Evolutionary conservation across 2,329 filamentous ascomycete genomes (phyloP), one percentile per base, ranked within the genome.

Genomic region (Sclerotinia sclerotiorum): DNA sequence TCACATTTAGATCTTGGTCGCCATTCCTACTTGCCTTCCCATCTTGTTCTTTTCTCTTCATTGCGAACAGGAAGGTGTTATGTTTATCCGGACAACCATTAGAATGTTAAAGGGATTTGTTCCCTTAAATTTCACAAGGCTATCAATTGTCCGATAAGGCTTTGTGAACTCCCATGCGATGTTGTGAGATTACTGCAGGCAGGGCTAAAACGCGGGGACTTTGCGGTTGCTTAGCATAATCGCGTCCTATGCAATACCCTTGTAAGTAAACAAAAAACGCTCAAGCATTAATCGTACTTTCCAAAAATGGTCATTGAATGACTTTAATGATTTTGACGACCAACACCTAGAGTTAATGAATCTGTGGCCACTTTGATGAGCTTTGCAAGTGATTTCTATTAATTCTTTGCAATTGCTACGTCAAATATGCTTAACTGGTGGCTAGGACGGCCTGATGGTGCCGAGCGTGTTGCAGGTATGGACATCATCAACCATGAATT

Each of bases 361-460:
- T n/a, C 44, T 19, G 29, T 51, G 32, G 46, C 24, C 19, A 21
- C 3, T 51, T 58, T 54, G 11, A 62, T 62, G 21, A 24, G 27
- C 19, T 13, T 39, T 27, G n/a, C 55, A 44, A 58, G n/a, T 27
- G n/a, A 15, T 42, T 62, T 24, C 35, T 21, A 24, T 32, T 7
- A 24, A 39, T n/a, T 19, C n/a, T 29, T 65, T 44, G 5, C 62
- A 65, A 24, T 63, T 32, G 48, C 13, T 48, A 63, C 27, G 21
- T 32, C 48, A 10, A 55, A 13, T 55, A 78, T 78, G 77, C 72
- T 78, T 58, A 76, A 72, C 65, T 78, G 77, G 77, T 77, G 76
- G 76, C 64, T 76, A 46, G 75, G 75, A 46, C 71, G 72, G 35
- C 49, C 65, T 27, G 65, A 68, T 55, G 65, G 64, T 52, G 68